These are phyloP conservation scores for Diaporthe capsici DNA, from an alignment of 2,329 filamentous ascomycete species.

Conservation along the genomic window DNA sequence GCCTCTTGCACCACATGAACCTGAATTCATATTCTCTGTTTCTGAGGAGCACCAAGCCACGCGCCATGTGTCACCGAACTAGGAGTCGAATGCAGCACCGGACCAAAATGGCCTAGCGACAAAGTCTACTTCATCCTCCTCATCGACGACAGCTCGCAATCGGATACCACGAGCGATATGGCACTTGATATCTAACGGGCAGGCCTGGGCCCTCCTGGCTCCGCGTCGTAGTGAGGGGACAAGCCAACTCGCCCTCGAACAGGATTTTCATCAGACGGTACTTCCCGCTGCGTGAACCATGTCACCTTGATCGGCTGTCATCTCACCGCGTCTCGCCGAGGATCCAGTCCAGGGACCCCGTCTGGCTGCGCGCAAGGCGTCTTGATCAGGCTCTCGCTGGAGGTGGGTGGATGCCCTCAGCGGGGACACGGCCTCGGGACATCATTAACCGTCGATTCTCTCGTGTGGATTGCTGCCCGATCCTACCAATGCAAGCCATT, in stretches of 20 bases:
- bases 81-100: neutral
- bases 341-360: neutral
- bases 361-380: neutral
- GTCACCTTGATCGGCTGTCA: constrained; percentile 8
- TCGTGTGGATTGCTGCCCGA: neutral
- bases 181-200: neutral
- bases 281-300: constrained; percentile 9
- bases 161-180: neutral
- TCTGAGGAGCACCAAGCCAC: neutral
- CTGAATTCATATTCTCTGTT: neutral
- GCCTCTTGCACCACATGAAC: neutral
- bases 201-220: constrained; percentile 1
- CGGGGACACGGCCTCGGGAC: neutral
- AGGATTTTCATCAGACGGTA: constrained; percentile 5
- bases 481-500: constrained; percentile 4
- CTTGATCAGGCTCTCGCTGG: neutral
- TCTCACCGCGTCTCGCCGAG: neutral
- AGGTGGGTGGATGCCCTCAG: neutral
- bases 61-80: neutral
- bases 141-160: neutral
- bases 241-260: constrained; percentile 6
- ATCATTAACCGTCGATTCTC: neutral
- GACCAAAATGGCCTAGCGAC: constrained; percentile 17
- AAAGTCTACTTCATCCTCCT: neutral
- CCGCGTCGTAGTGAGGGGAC: neutral